Evolutionary conservation across 2,329 filamentous ascomycete species (phyloP).

Genomic region (Emmonsiellopsis sp.): DNA sequence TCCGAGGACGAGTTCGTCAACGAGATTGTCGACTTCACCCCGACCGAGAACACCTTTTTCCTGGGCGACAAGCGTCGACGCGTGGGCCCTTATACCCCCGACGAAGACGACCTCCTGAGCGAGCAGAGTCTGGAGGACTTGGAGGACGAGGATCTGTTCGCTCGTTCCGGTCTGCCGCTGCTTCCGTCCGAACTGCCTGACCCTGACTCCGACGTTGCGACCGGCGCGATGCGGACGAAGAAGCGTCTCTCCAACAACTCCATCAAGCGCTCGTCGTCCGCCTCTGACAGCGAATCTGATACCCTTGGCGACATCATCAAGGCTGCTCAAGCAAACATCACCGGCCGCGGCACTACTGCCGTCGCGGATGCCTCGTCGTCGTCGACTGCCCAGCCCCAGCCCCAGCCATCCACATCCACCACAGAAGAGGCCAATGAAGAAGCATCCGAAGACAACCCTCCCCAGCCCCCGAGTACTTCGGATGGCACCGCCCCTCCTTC

Average conservation of each 20-base stretch:
- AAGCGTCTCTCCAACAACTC: conserved; percentile 37
- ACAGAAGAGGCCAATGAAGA: conserved; percentile 23
- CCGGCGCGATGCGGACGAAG: conserved; percentile 38
- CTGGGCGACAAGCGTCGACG: conserved; percentile 62
- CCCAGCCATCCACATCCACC: conserved; percentile 1
- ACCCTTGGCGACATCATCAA: conserved; percentile 17
- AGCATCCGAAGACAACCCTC: conserved; percentile 39
- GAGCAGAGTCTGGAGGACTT: conserved; percentile 69
- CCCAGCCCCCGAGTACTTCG: conserved; percentile 38
- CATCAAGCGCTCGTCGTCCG: conserved; percentile 19
- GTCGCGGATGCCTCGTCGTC: conserved; percentile 31
- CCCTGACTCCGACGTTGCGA: conserved; percentile 38
- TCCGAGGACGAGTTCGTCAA: conserved; percentile 81
- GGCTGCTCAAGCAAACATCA: conserved; percentile 23
- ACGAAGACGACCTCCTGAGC: conserved; percentile 69
- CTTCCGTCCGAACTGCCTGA: conserved; percentile 41
- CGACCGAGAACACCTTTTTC: conserved; percentile 50
- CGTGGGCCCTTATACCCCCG: conserved; percentile 59
- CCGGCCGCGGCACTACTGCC: conserved; percentile 31
- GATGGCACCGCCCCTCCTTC: conserved; percentile 17
- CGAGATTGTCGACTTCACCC: conserved; percentile 61
- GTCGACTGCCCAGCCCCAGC: conserved; percentile 22
- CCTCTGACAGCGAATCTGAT: conserved; percentile 23
- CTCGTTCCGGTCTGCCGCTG: conserved; percentile 54
- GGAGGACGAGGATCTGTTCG: conserved; percentile 57